phyloP scores from a whole-genome alignment of 805 yeast species.

The Myxozyma neotropica region DNA sequence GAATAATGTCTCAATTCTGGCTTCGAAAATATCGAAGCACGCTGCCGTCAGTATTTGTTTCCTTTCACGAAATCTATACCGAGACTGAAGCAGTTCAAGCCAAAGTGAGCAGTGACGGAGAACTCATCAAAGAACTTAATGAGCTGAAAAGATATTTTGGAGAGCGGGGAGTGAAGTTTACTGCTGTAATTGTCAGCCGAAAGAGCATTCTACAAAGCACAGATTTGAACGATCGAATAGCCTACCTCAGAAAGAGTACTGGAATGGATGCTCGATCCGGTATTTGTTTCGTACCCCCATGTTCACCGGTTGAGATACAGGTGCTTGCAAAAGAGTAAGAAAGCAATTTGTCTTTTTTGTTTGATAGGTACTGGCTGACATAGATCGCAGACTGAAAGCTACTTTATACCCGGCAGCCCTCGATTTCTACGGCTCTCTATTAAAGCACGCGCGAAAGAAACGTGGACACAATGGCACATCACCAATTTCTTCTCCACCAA shows the following conservation, averaged over 20 bases:
- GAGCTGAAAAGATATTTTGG: conserved; percentile 43
- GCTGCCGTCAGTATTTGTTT: conserved; percentile 53
- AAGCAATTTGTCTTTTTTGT: not conserved
- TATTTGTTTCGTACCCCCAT: conserved; percentile 48
- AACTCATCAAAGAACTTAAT: conserved; percentile 46
- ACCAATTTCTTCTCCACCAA: conserved; percentile 20
- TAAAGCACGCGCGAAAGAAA: conserved; percentile 49
- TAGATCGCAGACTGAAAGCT: conserved; percentile 40
- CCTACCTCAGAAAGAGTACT: conserved; percentile 47
- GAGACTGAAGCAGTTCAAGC: conserved; percentile 40
- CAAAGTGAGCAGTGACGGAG: conserved; percentile 37
- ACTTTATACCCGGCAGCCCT: conserved; percentile 47
- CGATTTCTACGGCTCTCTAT: conserved; percentile 51
- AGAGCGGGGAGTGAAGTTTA: conserved; percentile 41
- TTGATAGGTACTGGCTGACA: not conserved
- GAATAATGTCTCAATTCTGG: conserved; percentile 54
- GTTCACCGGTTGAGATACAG: conserved; percentile 48
- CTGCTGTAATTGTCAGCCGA: conserved; percentile 45
- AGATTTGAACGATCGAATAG: conserved; percentile 45
- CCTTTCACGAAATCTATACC: conserved; percentile 47
- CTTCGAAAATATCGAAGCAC: conserved; percentile 52
- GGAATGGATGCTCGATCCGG: conserved; percentile 52
- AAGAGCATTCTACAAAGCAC: conserved; percentile 37
- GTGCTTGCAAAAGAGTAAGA: conserved; percentile 45
- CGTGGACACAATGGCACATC: conserved; percentile 39